Conservation (phyloP, 768 basidiomycete genomes). For the Auricularia heimuer region DNA sequence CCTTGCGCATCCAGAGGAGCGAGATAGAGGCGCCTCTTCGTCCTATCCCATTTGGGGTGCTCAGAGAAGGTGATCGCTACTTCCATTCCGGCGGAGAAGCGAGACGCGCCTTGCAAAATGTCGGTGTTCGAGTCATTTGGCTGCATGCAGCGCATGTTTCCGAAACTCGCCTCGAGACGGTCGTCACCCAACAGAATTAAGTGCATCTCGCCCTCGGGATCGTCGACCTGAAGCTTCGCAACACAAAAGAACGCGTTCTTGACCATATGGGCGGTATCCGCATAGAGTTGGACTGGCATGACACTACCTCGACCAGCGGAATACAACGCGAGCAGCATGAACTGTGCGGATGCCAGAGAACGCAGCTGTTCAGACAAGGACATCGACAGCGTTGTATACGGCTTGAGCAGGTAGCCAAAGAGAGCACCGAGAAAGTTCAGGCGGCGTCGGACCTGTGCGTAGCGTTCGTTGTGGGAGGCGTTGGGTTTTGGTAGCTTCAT, state of each 20-base stretch:
- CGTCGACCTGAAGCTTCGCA: constrained; percentile 26
- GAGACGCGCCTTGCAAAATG: background rate
- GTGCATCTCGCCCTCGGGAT: constrained; percentile 23
- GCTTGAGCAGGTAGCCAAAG: constrained; percentile 18
- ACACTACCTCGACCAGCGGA: constrained; percentile 11
- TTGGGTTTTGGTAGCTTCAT: constrained; percentile 16
- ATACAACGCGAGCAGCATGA: constrained; percentile 18
- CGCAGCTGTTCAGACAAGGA: constrained; percentile 23
- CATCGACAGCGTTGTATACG: constrained; percentile 22
- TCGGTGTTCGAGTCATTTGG: background rate
- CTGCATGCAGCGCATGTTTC: background rate
- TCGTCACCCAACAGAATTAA: constrained; percentile 31
- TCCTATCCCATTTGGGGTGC: background rate
- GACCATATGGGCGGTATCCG: constrained; percentile 27
- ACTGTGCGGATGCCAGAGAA: constrained; percentile 24
- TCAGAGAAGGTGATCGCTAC: background rate
- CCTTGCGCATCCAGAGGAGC: background rate
- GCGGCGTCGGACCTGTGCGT: constrained; percentile 13
- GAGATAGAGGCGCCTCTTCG: background rate
- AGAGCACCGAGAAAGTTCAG: constrained; percentile 16
- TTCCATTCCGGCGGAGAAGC: background rate
- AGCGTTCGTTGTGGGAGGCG: constrained; percentile 10
- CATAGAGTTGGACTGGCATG: constrained; percentile 21
- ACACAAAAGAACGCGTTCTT: constrained; percentile 32
- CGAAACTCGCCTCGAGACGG: constrained; percentile 19